phyloP scores from a whole-genome alignment of 2,329 filamentous ascomycete species.

The Orbilia quercus region DNA sequence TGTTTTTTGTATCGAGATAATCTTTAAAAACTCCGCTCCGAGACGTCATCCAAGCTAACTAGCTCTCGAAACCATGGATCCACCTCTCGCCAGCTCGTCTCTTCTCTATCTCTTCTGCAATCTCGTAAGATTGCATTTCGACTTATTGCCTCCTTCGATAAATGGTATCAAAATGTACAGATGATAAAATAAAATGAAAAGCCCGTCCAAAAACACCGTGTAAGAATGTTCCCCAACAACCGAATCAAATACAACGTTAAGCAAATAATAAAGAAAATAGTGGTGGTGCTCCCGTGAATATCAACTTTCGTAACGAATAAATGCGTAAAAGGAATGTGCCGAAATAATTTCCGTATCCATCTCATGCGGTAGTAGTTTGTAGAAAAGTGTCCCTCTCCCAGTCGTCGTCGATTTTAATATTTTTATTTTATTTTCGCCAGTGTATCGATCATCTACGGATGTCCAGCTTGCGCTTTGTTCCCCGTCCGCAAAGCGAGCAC shows the following conservation, averaged over 20 bases:
- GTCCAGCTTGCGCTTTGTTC: conserved; percentile 22
- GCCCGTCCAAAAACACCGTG: conserved; percentile 31
- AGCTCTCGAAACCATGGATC: too few relatives aligned
- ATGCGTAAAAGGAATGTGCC: not conserved
- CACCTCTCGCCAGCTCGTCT: not conserved
- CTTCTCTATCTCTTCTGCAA: not conserved
- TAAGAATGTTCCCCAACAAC: not conserved
- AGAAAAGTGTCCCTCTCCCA: too few relatives aligned
- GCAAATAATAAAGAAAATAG: conserved; percentile 1
- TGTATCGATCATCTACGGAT: too few relatives aligned
- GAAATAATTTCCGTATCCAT: not conserved
- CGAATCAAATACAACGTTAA: not conserved
- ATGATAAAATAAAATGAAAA: conserved; percentile 3
- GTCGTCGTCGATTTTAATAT: too few relatives aligned
- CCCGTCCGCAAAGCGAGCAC: conserved; percentile 28
- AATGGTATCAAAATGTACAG: conserved; percentile 37
- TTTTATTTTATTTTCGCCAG: too few relatives aligned
- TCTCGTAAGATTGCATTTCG: not conserved
- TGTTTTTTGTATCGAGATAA: not conserved
- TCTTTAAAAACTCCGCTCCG: not conserved
- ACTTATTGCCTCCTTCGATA: not conserved
- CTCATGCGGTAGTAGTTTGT: too few relatives aligned
- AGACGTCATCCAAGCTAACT: too few relatives aligned
- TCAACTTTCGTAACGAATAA: not conserved
- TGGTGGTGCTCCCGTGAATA: too few relatives aligned